Conservation (phyloP, 768 basidiomycete species). For the Termitomyces sp. region DNA sequence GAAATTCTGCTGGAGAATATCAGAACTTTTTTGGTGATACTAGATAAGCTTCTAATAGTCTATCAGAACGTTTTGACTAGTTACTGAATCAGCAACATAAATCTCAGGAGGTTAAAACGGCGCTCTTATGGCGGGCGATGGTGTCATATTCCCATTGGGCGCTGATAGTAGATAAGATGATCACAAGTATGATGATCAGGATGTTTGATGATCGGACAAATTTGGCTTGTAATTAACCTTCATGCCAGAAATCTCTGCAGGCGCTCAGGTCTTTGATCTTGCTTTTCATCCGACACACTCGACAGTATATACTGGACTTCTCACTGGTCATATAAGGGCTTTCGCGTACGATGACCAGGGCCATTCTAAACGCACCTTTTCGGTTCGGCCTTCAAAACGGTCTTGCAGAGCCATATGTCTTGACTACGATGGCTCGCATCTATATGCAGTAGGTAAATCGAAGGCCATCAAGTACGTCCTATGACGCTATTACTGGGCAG, state of each 20-base stretch:
- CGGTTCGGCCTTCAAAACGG: slow-evolving; percentile 72
- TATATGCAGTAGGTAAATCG: slow-evolving; percentile 83
- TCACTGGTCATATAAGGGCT: slow-evolving; percentile 83
- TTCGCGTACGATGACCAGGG: slow-evolving; percentile 78
- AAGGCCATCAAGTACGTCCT: slow-evolving; percentile 71
- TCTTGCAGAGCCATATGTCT: slow-evolving; percentile 78
- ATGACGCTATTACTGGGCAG: slow-evolving; percentile 4
- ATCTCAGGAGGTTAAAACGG: neutral
- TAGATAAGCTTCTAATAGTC: too few species aligned
- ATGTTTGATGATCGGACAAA: slow-evolving; percentile 1
- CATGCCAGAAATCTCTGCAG: slow-evolving; percentile 65
- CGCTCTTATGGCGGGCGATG: neutral
- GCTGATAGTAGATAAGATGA: neutral
- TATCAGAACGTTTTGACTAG: neutral
- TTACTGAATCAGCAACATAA: neutral
- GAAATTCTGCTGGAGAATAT: neutral
- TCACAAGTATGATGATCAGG: neutral
- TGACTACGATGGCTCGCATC: slow-evolving; percentile 60
- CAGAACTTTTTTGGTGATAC: too few species aligned
- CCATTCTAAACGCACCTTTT: slow-evolving; percentile 53
- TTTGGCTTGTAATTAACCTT: slow-evolving; percentile 8
- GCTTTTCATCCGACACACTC: slow-evolving; percentile 77
- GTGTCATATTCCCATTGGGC: neutral
- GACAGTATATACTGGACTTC: slow-evolving; percentile 73
- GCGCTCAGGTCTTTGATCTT: slow-evolving; percentile 86